Base-by-base conservation (phyloP, 2,329 filamentous ascomycete species). In the Trichoderma koningii region DNA sequence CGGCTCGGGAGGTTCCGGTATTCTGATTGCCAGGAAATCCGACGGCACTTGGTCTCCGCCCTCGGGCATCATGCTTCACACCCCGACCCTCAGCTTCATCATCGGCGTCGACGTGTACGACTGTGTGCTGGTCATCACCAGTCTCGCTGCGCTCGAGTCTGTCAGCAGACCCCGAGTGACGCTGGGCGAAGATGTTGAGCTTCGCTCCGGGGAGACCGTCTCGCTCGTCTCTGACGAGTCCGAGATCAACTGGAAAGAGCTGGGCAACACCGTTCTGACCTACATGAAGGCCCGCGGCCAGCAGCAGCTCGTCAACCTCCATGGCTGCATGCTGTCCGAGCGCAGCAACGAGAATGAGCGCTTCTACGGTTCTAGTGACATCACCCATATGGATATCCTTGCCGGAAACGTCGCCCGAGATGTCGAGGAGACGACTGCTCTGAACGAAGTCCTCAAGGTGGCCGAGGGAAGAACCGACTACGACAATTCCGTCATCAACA, bases 31-130 rank as follows among this genome's bases (percentile, higher is more conserved):
- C 19, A 87, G 92, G 70, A 90, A 91, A 72, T 89, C 90, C 26
- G 93, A 96, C 70, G 93, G 93, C 7, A 89, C 88, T 69, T 97
- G 93, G 93, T 95, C 92, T 68, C 91, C 93, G 9, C 94, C 94
- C 0, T 96, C 92, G 0, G 93, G 91, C 55, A 93, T 98, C 69
- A 85, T 97, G 80, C 83, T 97, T 53, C 94, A 98, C 74, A 97
- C 94, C 0, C 87, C 92, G 1, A 92, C 90, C 0, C 83, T 97
- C 41, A 94, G 93, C 42, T 97, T 98, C 73, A 85, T 97, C 61
- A 89, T 93, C 6, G 94, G 93, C 2, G 90, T 97, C 47, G 94
- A 98, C 74, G 93, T 97, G 38, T 98, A 97, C 80, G 94, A 98
- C 76, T 97, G 93, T 73, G 90, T 98, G 15, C 85, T 97, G 9